Evolutionary conservation across 2,329 filamentous ascomycete species (phyloP).

Genomic region (Hymenoscyphus scutula): DNA sequence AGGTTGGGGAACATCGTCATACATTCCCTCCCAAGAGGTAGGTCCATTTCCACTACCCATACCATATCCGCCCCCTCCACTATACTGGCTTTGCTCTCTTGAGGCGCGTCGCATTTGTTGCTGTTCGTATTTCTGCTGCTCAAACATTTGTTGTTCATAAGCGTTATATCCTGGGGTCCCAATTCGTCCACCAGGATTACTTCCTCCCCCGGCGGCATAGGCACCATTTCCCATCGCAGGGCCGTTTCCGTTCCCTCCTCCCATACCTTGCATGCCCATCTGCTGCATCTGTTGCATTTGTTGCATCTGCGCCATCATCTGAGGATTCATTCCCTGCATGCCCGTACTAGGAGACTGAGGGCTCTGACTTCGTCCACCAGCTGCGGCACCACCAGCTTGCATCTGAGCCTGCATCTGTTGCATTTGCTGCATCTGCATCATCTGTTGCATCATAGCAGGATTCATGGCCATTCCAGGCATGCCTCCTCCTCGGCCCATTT

Average conservation of each 20-base stretch:
- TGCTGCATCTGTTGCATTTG: constrained; percentile 50
- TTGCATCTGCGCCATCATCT: constrained; percentile 57
- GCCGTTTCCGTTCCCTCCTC: constrained; percentile 20
- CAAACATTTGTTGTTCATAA: constrained; percentile 71
- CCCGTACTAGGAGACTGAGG: constrained; percentile 33
- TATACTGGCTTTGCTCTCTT: constrained; percentile 34
- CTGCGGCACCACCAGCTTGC: constrained; percentile 28
- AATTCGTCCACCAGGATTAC: constrained; percentile 43
- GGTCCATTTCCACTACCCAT: constrained; percentile 57
- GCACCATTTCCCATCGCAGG: constrained; percentile 33
- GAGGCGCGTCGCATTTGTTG: constrained; percentile 53
- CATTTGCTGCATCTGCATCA: constrained; percentile 61
- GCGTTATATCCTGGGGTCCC: constrained; percentile 49
- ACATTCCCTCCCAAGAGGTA: constrained; percentile 98
- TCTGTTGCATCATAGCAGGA: constrained; percentile 74
- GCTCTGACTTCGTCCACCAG: constrained; percentile 34
- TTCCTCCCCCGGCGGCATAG: constrained; percentile 34
- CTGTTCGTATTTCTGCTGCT: constrained; percentile 76
- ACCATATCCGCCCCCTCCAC: constrained; percentile 40
- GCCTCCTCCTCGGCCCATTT: constrained; percentile 72
- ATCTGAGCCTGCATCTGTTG: constrained; percentile 45
- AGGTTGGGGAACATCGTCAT: constrained; percentile 89
- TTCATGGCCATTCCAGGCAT: constrained; percentile 71
- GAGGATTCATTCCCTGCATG: constrained; percentile 39
- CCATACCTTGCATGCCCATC: constrained; percentile 30